Conservation (phyloP, 169 alveolate genomes). For the Plasmodium coatneyi region DNA sequence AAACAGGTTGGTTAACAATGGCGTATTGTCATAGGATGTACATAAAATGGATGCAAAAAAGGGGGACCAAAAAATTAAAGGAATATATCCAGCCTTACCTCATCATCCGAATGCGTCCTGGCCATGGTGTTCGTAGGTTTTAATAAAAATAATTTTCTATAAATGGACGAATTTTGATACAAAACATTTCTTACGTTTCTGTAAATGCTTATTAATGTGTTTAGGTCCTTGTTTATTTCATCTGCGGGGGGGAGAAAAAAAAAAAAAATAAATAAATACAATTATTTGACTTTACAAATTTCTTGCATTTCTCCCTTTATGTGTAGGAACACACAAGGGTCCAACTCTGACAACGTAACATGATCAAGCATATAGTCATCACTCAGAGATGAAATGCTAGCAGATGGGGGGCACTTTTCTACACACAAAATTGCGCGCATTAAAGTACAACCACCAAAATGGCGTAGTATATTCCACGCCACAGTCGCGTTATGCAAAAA, state of each 20-base stretch:
- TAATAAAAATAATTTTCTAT: conserved; percentile 32
- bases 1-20: not conserved
- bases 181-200: conserved; percentile 16
- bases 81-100: conserved; percentile 18
- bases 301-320: not conserved
- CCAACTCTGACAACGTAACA: not conserved
- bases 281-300: not conserved
- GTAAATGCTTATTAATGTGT: conserved; percentile 25
- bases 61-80: not conserved
- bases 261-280: not conserved
- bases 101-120: conserved; percentile 54
- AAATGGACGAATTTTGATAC: conserved; percentile 54
- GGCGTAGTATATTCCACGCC: not conserved
- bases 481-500: not conserved
- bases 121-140: conserved; percentile 4
- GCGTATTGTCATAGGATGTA: not conserved
- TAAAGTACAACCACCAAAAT: not conserved
- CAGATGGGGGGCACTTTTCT: not conserved
- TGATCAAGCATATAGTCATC: not conserved
- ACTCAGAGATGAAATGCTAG: not conserved
- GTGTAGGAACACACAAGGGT: not conserved
- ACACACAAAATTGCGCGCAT: not conserved
- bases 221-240: conserved; percentile 47
- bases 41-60: not conserved
- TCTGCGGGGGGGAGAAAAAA: not conserved